These are phyloP conservation scores for Vachellia pachyceras DNA, from an alignment of 306 rosid species.

Conservation along the genomic window DNA sequence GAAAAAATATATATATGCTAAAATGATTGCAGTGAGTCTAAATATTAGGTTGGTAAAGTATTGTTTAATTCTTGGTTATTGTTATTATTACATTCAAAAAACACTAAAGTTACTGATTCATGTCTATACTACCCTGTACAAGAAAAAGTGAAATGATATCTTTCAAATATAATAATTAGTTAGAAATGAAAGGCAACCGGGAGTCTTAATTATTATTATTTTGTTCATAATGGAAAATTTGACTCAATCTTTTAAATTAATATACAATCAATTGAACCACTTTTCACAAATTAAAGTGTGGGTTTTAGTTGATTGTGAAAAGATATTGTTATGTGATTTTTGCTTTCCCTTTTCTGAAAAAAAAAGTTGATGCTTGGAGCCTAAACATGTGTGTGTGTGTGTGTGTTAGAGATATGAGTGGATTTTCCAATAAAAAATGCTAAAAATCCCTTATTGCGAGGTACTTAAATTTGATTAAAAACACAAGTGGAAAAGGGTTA, in stretches of 20 bases:
- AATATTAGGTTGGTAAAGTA: not conserved
- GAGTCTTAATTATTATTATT: not conserved
- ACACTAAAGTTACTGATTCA: not conserved
- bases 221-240: not conserved
- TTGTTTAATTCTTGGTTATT: not conserved
- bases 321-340: slow-evolving; percentile 15
- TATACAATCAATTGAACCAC: not conserved
- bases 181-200: not conserved
- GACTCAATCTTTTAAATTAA: slow-evolving; percentile 9
- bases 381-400: too few relatives aligned
- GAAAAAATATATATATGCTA: not conserved
- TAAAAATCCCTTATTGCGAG: too few relatives aligned
- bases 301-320: slow-evolving; percentile 30
- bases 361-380: not conserved
- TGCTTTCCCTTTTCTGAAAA: slow-evolving; percentile 33
- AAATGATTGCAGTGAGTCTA: not conserved
- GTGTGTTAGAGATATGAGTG: too few relatives aligned
- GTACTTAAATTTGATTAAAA: too few relatives aligned
- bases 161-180: not conserved
- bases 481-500: too few relatives aligned
- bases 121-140: not conserved
- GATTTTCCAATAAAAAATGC: too few relatives aligned
- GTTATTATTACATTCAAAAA: not conserved
- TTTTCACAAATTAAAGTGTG: slow-evolving; percentile 1
- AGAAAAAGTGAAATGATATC: not conserved